A percentile compares a stretch with the other conserved stretches of the same genome.
Conservation (phyloP, 495 filamentous ascomycete species). For the Penicillium riverlandense region DNA sequence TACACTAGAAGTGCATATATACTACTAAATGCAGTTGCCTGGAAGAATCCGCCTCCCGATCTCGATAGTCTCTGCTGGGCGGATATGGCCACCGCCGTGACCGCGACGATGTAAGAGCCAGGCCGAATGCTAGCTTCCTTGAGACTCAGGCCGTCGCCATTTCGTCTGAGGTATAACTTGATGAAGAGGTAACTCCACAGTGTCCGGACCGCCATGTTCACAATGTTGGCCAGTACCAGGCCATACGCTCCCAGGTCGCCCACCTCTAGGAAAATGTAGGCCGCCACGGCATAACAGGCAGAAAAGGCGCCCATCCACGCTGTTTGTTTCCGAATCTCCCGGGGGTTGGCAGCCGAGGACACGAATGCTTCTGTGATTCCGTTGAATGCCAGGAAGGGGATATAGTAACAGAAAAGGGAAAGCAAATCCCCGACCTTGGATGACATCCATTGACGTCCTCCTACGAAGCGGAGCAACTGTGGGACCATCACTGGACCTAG, state of each 20-base stretch:
- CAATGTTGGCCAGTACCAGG: conserved; percentile 73
- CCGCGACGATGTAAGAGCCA: conserved; percentile 24
- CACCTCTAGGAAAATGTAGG: conserved; percentile 61
- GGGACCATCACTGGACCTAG: conserved; percentile 70
- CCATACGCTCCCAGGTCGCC: conserved; percentile 65
- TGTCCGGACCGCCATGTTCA: conserved; percentile 81
- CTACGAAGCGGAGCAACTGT: conserved; percentile 60
- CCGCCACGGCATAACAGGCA: conserved; percentile 59
- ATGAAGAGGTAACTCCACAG: conserved; percentile 75
- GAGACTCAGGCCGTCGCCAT: conserved; percentile 21
- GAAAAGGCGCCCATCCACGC: conserved; percentile 78
- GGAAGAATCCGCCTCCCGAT: conserved; percentile 35
- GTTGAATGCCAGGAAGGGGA: conserved; percentile 87
- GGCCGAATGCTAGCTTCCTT: conserved; percentile 19
- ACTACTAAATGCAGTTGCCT: conserved; percentile 42
- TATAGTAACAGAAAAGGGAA: conserved; percentile 79
- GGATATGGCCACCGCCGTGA: conserved; percentile 21
- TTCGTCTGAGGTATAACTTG: conserved; percentile 45
- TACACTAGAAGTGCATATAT: conserved; percentile 52
- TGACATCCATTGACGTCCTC: conserved; percentile 63
- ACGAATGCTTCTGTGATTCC: conserved; percentile 92
- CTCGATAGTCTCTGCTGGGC: conserved; percentile 11
- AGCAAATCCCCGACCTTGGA: conserved; percentile 62
- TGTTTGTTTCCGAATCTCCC: conserved; percentile 66
- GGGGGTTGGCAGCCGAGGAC: conserved; percentile 65